Percentiles rank a stretch among this genome's conserved stretches.
phyloP scores from a whole-genome alignment of 1,284 basidiomycete genomes.

The Anthracocystis walkeri region DNA sequence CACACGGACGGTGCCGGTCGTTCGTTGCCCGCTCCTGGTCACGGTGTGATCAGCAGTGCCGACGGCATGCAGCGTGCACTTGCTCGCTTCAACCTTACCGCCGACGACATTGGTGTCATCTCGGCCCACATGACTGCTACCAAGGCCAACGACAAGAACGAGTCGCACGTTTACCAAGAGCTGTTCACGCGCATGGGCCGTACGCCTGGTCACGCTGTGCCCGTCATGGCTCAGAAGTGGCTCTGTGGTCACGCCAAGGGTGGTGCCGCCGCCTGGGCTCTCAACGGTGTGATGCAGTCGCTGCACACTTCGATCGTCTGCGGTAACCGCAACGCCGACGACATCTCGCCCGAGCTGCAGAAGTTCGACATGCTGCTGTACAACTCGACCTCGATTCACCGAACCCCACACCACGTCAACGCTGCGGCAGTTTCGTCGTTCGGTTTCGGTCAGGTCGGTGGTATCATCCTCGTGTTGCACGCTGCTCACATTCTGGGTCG shows the following conservation, averaged over 20 bases:
- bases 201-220: constrained; percentile 91
- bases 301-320: constrained; percentile 88
- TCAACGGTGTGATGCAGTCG: constrained; percentile 90
- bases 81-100: constrained; percentile 93
- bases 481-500: constrained; percentile 90
- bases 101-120: constrained; percentile 84
- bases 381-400: constrained; percentile 88
- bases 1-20: constrained; percentile 93
- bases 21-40: constrained; percentile 77
- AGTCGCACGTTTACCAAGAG: constrained; percentile 95
- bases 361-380: constrained; percentile 92
- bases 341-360: constrained; percentile 91
- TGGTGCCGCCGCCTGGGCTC: constrained; percentile 89
- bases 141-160: constrained; percentile 97
- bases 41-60: constrained; percentile 64
- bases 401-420: constrained; percentile 62
- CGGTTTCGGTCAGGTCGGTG: constrained; percentile 96
- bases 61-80: constrained; percentile 88
- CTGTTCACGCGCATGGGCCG: constrained; percentile 88
- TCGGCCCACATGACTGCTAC: constrained; percentile 96
- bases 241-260: constrained; percentile 69
- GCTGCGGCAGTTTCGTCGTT: constrained; percentile 80
- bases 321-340: constrained; percentile 83
- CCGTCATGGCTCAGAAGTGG: constrained; percentile 97
- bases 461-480: constrained; percentile 87